Percentiles rank a stretch among this genome's conserved stretches.
phyloP scores from a whole-genome alignment of 2,329 filamentous ascomycete genomes.

The Diplodia seriata region DNA sequence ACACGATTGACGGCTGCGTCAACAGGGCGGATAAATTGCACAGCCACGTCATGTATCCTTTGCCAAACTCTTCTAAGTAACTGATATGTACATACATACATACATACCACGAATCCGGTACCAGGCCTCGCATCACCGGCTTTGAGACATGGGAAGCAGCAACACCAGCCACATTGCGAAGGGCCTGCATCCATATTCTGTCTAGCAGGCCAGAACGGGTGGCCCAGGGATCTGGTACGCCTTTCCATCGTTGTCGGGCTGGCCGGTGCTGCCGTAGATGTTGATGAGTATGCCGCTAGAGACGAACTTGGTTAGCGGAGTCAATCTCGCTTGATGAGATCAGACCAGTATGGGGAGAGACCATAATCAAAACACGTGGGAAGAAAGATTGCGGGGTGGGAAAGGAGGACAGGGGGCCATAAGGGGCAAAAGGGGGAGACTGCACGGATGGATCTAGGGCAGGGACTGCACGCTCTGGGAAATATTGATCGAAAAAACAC shows the following conservation, averaged over 20 bases:
- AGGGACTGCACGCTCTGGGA: conserved; percentile 8
- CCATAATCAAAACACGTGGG: background rate
- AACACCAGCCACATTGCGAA: too few species aligned
- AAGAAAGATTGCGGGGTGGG: background rate
- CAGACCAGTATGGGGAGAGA: conserved; percentile 2
- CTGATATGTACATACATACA: background rate
- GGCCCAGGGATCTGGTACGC: conserved; percentile 39
- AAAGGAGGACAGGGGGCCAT: background rate
- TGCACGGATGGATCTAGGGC: background rate
- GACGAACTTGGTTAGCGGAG: conserved; percentile 5
- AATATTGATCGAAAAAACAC: conserved; percentile 15
- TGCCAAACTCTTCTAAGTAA: background rate
- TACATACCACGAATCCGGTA: background rate
- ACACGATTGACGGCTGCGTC: background rate
- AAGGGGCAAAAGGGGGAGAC: conserved; percentile 18
- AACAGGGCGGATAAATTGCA: background rate
- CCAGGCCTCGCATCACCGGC: background rate
- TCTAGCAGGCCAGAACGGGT: conserved; percentile 35
- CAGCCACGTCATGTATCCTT: background rate
- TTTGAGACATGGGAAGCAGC: background rate
- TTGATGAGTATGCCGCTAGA: conserved; percentile 36
- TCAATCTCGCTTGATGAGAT: background rate
- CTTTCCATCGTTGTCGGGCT: conserved; percentile 35
- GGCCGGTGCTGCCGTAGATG: conserved; percentile 36
- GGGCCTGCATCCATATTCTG: too few species aligned